Evolutionary conservation across 768 basidiomycete genomes (phyloP).

Genomic region (Pleurotus giganteus): DNA sequence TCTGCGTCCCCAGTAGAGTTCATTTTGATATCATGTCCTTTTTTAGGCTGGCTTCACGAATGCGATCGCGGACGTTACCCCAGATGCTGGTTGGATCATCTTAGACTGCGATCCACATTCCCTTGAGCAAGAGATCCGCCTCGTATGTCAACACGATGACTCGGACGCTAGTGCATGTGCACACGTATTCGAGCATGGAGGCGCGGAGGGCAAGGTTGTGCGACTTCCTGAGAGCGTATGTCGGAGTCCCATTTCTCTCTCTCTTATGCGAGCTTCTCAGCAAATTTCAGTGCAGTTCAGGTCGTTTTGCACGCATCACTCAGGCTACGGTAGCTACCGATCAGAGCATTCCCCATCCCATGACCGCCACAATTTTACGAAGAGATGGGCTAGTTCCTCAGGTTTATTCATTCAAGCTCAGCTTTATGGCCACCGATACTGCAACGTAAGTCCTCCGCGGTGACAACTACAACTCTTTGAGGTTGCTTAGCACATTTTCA

Average conservation of each 20-base stretch:
- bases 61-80: neutral
- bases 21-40: neutral
- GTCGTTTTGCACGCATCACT: slow-evolving; percentile 27
- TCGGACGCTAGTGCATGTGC: neutral
- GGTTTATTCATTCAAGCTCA: slow-evolving; percentile 29
- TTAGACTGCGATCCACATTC: neutral
- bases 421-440: slow-evolving; percentile 26
- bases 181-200: neutral
- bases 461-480: neutral
- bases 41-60: neutral
- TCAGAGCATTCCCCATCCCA: slow-evolving; percentile 29
- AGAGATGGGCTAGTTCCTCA: slow-evolving; percentile 21
- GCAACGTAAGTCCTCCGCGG: slow-evolving; percentile 8
- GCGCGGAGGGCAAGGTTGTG: neutral
- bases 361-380: slow-evolving; percentile 21
- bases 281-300: slow-evolving; percentile 8
- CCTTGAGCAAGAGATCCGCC: neutral
- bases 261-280: neutral
- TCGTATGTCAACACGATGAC: neutral
- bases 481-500: neutral
- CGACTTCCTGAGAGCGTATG: neutral
- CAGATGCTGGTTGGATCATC: neutral
- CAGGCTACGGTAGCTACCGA: slow-evolving; percentile 32
- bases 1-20: neutral
- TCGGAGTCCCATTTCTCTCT: neutral